Conservation (phyloP, 2,329 filamentous ascomycete species). For the Scedosporium aurantiacum region DNA sequence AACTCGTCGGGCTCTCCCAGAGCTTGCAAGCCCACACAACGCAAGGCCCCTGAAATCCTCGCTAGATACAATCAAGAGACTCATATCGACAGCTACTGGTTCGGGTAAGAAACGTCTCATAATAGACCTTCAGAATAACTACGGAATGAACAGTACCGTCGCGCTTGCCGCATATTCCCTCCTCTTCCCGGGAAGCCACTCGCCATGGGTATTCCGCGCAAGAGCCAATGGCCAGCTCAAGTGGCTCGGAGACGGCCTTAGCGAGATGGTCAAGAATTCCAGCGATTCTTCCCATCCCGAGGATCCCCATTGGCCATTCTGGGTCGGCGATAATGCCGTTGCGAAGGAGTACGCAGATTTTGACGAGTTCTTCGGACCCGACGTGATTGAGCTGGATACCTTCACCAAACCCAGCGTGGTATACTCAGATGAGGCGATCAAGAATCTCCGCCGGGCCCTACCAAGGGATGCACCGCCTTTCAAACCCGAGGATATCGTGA, state of each 20-base stretch:
- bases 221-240: background rate
- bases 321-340: background rate
- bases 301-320: background rate
- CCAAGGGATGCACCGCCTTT: background rate
- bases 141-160: slow-evolving; percentile 37
- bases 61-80: slow-evolving; percentile 16
- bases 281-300: too few species aligned
- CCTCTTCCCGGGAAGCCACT: background rate
- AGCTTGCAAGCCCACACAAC: too few species aligned
- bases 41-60: too few species aligned
- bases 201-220: background rate
- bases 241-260: background rate
- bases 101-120: slow-evolving; percentile 47
- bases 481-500: slow-evolving; percentile 11
- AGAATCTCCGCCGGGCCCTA: background rate
- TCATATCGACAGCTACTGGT: slow-evolving; percentile 33
- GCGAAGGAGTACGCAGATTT: background rate
- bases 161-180: background rate
- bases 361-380: background rate
- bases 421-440: too few species aligned
- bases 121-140: slow-evolving; percentile 52
- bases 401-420: background rate
- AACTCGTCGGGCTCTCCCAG: too few species aligned
- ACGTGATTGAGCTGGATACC: background rate
- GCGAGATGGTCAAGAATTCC: background rate